A percentile compares a stretch with the other conserved stretches of the same genome.
phyloP scores from a whole-genome alignment of 176 grass and related monocot species.

The Olyra latifolia region DNA sequence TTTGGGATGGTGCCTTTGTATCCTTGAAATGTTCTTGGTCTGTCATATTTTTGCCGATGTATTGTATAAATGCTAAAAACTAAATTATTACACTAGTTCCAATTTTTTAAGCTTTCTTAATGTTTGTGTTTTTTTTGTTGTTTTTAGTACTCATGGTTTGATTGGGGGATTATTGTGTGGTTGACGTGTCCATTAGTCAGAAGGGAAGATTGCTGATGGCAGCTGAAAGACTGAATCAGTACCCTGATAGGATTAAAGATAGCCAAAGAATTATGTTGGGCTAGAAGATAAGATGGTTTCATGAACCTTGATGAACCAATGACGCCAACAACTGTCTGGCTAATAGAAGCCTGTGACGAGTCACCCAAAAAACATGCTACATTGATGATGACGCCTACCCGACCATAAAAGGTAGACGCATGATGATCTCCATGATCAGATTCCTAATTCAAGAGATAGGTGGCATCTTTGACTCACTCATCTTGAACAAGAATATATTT shows the following conservation, averaged over 20 bases:
- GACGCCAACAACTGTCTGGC: too few species aligned
- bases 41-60: background rate
- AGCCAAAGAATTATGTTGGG: constrained; percentile 69
- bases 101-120: background rate
- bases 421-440: too few species aligned
- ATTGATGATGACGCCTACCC: too few species aligned
- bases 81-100: background rate
- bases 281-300: too few species aligned
- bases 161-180: background rate
- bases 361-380: too few species aligned
- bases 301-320: too few species aligned
- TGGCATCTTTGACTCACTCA: too few species aligned
- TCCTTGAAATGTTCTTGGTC: background rate
- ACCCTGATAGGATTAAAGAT: constrained; percentile 73
- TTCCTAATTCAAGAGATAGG: too few species aligned
- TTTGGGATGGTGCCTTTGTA: background rate
- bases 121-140: constrained; percentile 18
- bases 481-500: too few species aligned
- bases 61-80: background rate
- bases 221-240: constrained; percentile 80
- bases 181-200: constrained; percentile 77
- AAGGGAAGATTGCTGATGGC: constrained; percentile 77
- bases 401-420: too few species aligned
- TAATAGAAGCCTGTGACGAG: too few species aligned
- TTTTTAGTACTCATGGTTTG: constrained; percentile 21